These are phyloP conservation scores for Suhomyces sp. DNA, from an alignment of 805 yeast genomes.

Conservation along the genomic window DNA sequence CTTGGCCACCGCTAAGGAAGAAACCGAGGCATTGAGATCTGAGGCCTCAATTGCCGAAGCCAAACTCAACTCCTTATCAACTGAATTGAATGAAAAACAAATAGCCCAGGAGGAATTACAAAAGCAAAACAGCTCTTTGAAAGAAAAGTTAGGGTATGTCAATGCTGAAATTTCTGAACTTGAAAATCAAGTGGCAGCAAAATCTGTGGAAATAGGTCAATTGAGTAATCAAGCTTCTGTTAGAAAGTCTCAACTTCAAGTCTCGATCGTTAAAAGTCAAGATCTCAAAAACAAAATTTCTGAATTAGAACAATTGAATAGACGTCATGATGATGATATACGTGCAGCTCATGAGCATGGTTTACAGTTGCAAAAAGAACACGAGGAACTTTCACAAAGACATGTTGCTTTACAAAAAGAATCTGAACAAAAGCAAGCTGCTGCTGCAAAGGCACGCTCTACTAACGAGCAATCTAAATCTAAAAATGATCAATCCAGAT, in stretches of 20 bases:
- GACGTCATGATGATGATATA: slow-evolving; percentile 23
- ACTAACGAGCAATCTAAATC: too few relatives aligned
- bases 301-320: slow-evolving; percentile 26
- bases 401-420: slow-evolving; percentile 1
- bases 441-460: not conserved
- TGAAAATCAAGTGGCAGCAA: slow-evolving; percentile 53
- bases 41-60: slow-evolving; percentile 80
- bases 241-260: slow-evolving; percentile 66
- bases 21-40: slow-evolving; percentile 66
- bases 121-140: slow-evolving; percentile 60
- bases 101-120: slow-evolving; percentile 64
- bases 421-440: slow-evolving; percentile 1
- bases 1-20: slow-evolving; percentile 58
- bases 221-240: slow-evolving; percentile 64
- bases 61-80: slow-evolving; percentile 65
- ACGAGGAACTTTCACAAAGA: slow-evolving; percentile 5
- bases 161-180: slow-evolving; percentile 66
- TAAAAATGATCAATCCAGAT: not conserved
- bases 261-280: slow-evolving; percentile 51
- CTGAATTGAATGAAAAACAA: slow-evolving; percentile 61
- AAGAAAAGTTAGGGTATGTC: slow-evolving; percentile 64
- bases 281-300: slow-evolving; percentile 32
- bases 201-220: slow-evolving; percentile 56
- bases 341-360: slow-evolving; percentile 13
- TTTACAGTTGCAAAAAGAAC: slow-evolving; percentile 5